Percentiles rank a stretch among this genome's conserved stretches.
These are phyloP conservation scores for Cercospora zeina DNA, from an alignment of 2,329 filamentous ascomycete species.

Conservation along the genomic window DNA sequence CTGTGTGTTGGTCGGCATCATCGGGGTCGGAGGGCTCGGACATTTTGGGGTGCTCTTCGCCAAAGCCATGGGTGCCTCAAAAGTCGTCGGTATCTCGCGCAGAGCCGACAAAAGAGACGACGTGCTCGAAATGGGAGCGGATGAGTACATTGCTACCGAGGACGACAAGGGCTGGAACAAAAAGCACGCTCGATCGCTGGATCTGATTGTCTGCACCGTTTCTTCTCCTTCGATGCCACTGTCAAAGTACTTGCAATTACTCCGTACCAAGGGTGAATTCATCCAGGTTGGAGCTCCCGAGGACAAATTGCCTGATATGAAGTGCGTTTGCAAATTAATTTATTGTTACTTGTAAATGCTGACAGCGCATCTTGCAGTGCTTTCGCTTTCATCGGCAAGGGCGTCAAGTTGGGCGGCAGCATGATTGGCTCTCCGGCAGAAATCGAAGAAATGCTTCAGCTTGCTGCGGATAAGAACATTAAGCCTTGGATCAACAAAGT, in stretches of 20 bases:
- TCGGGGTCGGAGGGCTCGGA: conserved; percentile 39
- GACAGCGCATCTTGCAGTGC: conserved; percentile 42
- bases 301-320: conserved; percentile 53
- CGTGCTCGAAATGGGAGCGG: conserved; percentile 63
- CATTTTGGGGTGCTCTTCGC: conserved; percentile 73
- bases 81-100: conserved; percentile 65
- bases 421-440: conserved; percentile 57
- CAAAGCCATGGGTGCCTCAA: conserved; percentile 67
- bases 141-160: conserved; percentile 58
- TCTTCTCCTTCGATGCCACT: conserved; percentile 63
- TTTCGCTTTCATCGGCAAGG: conserved; percentile 60
- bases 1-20: conserved; percentile 3
- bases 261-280: conserved; percentile 61
- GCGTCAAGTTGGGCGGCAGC: conserved; percentile 49
- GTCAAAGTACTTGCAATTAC: conserved; percentile 59
- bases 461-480: conserved; percentile 60
- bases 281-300: conserved; percentile 70
- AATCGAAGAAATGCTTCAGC: conserved; percentile 62
- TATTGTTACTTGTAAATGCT: conserved; percentile 52
- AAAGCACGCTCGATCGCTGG: conserved; percentile 54
- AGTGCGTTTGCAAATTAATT: conserved; percentile 44
- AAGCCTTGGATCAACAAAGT: conserved; percentile 64
- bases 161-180: conserved; percentile 62
- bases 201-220: conserved; percentile 62
- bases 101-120: conserved; percentile 60